Base-by-base conservation (phyloP, 1,284 basidiomycete genomes). In the Ceraceosorus bombacis region DNA sequence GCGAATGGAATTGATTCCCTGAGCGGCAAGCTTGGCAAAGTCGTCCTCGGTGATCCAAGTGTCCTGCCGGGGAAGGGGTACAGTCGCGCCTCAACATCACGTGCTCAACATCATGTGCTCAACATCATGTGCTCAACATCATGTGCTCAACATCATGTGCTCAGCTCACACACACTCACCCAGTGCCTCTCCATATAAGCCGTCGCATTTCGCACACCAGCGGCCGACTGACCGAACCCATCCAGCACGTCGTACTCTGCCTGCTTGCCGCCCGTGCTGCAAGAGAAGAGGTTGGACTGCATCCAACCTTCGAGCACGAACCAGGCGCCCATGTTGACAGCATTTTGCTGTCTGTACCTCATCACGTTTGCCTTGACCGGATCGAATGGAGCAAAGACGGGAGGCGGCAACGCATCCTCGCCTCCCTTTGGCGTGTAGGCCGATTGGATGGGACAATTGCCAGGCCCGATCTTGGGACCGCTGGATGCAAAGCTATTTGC, bases 281-380 rank as follows among this genome's bases (percentile, higher is more conserved):
- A 87, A 2, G 76, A 73, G 72, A 88, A 88, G 41, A 87, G 67
- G 49, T 85, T 85, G 4, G 85, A 84, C 5, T 84, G 83, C 85
- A 89, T 88, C 75, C 75, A 77, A 5, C 58, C 57, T 56, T 77
- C 75, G 53, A 75, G 71, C 15, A 74, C 64, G 65, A 75, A 77
- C 69, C 72, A 73, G 41, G 79, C 75, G 83, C 89, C 89, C 9
- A 92, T 83, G 75, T 91, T 91, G 43, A 91, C 85, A 27, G 89
- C 89, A 49, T 85, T 82, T 74, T 90, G 89, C 76, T 86, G 86
- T 50, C 89, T 82, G 78, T 85, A 87, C 38, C 84, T 82, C 66
- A 84, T 85, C 56, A 85, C 49, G 59, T 65, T 76, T 10, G 74
- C 68, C 43, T 69, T 68, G 27, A 71, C 68, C 0, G 70, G 64